Percentiles rank a stretch among this genome's conserved stretches.
Evolutionary conservation across 139 green algal genomes (phyloP).

Genomic region (Chlorella ohadii): DNA sequence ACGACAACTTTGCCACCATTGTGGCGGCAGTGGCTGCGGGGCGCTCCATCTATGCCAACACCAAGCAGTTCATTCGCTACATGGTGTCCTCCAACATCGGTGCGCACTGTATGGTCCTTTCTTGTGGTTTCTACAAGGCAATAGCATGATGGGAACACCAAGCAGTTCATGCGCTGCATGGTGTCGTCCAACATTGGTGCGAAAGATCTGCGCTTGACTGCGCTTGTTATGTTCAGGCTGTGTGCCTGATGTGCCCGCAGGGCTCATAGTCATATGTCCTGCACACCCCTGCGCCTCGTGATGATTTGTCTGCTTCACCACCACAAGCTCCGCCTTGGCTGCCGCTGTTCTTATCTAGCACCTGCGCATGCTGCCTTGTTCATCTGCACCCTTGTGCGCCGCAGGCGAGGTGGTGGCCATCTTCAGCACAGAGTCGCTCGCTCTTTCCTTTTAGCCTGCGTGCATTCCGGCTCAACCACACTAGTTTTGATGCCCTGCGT

Average conservation of each 20-base stretch:
- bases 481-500: too few species aligned
- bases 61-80: conserved; percentile 99
- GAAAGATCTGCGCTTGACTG: too few species aligned
- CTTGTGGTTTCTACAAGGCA: too few species aligned
- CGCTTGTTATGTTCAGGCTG: too few species aligned
- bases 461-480: background rate
- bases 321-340: too few species aligned
- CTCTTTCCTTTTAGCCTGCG: background rate
- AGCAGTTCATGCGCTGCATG: conserved; percentile 99
- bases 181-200: conserved; percentile 95
- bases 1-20: conserved; percentile 96
- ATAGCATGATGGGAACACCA: too few species aligned
- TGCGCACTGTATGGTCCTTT: conserved; percentile 34
- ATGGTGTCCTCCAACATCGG: conserved; percentile 99
- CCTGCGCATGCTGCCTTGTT: too few species aligned
- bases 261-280: too few species aligned
- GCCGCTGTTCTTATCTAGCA: too few species aligned
- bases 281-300: too few species aligned
- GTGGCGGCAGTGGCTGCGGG: conserved; percentile 88
- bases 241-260: background rate
- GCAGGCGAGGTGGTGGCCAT: conserved; percentile 96
- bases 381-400: too few species aligned
- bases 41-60: conserved; percentile 97
- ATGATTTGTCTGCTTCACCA: too few species aligned
- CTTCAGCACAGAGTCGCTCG: conserved; percentile 82